Base-by-base conservation (phyloP, 2,329 filamentous ascomycete genomes). In the Pseudocercospora musae region DNA sequence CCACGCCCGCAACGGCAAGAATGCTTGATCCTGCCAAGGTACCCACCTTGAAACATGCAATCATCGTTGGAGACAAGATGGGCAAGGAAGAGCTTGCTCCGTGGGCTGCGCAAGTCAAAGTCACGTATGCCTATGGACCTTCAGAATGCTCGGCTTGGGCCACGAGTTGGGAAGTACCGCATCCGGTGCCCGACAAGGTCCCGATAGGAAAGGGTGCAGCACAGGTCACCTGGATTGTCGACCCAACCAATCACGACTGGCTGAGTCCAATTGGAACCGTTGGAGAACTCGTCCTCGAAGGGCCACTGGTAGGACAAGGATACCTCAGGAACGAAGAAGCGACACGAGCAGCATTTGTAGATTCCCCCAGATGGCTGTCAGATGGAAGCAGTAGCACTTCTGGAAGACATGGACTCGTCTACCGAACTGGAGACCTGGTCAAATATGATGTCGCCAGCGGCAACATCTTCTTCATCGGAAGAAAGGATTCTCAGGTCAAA, bases 401-500 rank as follows among this genome's bases (percentile, higher is more conserved):
- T 10, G 58, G 54, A 37, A 55, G 49, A 37, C 20, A 18, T 6
- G 58, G 57, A 11, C n/a, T 44, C 8, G 37, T 66, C 13, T 66
- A 66, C 20, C 46, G 56, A 68, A 87, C 85, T 0, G 86, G 85
- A 0, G 85, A 88, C 65, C 75, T 87, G 0, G 85, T 83, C 0
- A 78, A 77, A 25, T 85, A 86, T 59, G 78, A 84, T 48, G 72
- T 75, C 15, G 81, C 86, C 49, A 81, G 82, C 33, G 61, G 63
- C 20, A 46, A 56, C 23, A 31, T 66, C 27, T 77, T 62, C 87
- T 88, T 85, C 63, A 78, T 87, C 42, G 86, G 87, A 15, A 80
- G 88, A 48, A 88, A 86, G 67, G 63, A 68, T 25, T 53, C 23
- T 8, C 84, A 83, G 20, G 83, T 88, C 59, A 90, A 91, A 75